Base-by-base conservation (phyloP, 306 rosid species). In the Medicago lupulina region DNA sequence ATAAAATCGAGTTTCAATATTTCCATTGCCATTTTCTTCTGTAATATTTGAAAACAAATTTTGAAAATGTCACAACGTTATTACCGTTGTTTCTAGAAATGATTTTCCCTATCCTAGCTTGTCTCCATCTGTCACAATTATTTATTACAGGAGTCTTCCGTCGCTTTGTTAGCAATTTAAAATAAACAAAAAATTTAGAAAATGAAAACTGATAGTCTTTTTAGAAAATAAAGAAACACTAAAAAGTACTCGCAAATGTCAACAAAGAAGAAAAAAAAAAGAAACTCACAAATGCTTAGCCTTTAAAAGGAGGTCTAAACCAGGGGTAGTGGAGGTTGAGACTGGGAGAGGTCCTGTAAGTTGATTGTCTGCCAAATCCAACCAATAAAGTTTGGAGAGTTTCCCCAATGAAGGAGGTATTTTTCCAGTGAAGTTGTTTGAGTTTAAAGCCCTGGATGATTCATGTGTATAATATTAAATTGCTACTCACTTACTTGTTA, bases 401-500 rank as follows among this genome's bases (percentile, higher is more conserved):
- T 88, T 90, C 4, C 99, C 99, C 82, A 95, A 71, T 60, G 99
- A 84, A 67, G 96, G 74, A 58, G 99, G 99, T 81, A 95, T 88
- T 12, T 71, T 70, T 41, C 97, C 98, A 12, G 93, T 85, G 76
- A 95, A 86, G 62, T 88, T 88, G 83, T 95, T 95, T 61, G 91
- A 84, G 70, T 95, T 92, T 54, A 95, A 82, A 75, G 99, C 99
- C 96, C 99, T 92, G 90, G 31, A 60, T 11, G 43, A 55, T 75
- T 70, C 50, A 50, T 43, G 19, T 57, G 25, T 31, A 4, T 50
- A 54, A 44, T 62, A 11, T 41, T 12, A 61, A 67, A 55, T 80
- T 31, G 14, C 4, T 12, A 54, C 9, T 54, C 31, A 54, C 14
- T 54, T 54, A 54, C 4, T 54, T 54, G 61, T 18, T 18, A 54